phyloP scores from a whole-genome alignment of 805 yeast species.

The Cyberlindnera misumaiensis region DNA sequence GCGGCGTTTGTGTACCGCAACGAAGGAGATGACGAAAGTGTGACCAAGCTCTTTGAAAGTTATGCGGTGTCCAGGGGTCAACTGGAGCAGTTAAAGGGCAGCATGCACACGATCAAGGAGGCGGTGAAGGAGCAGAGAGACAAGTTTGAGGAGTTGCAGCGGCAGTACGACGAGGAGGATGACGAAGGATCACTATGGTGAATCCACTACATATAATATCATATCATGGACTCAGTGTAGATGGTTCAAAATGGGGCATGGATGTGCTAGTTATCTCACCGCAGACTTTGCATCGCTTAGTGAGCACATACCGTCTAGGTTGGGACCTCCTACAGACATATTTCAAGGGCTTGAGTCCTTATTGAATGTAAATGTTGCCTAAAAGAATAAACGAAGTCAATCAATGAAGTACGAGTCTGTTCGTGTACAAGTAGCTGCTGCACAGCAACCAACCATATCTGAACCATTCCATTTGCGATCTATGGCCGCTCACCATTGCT shows the following conservation, averaged over 20 bases:
- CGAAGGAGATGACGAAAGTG: constrained; percentile 4
- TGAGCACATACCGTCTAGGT: too few relatives aligned
- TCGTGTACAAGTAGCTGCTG: constrained; percentile 53
- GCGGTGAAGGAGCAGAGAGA: constrained; percentile 6
- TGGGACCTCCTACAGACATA: too few relatives aligned
- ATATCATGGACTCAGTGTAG: too few relatives aligned
- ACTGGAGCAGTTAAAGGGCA: neutral
- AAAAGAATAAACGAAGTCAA: too few relatives aligned
- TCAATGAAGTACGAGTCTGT: neutral
- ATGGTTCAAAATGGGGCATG: too few relatives aligned
- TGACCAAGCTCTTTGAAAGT: constrained; percentile 2
- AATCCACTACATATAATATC: constrained; percentile 1
- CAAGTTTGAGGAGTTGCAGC: constrained; percentile 19
- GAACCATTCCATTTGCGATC: constrained; percentile 92
- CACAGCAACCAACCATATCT: constrained; percentile 80
- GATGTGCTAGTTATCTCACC: too few relatives aligned
- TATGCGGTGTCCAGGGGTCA: constrained; percentile 7
- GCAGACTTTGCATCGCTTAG: too few relatives aligned
- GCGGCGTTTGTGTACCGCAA: constrained; percentile 5
- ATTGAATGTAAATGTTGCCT: too few relatives aligned
- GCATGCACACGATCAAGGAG: neutral
- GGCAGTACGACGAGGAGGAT: constrained; percentile 25
- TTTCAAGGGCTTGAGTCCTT: too few relatives aligned
- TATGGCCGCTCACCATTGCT: constrained; percentile 79
- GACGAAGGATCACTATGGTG: constrained; percentile 26